Percentiles rank a stretch among this genome's conserved stretches.
phyloP scores from a whole-genome alignment of 805 yeast genomes.

The Grigorovia transvaalensis region DNA sequence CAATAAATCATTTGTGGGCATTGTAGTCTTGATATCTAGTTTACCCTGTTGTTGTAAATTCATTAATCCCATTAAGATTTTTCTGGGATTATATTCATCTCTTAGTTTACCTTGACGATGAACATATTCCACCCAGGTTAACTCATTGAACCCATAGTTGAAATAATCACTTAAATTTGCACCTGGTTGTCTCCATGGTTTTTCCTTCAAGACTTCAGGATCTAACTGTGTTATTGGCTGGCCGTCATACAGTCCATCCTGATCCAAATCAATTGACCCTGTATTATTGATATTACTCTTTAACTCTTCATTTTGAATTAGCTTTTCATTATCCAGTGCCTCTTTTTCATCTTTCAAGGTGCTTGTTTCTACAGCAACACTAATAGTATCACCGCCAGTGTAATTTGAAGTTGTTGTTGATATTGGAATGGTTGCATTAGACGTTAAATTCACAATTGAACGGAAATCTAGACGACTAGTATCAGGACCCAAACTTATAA shows the following conservation, averaged over 20 bases:
- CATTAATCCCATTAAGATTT: slow-evolving; percentile 48
- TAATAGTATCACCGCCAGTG: slow-evolving; percentile 7
- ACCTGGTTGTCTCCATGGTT: slow-evolving; percentile 98
- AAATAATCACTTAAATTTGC: slow-evolving; percentile 91
- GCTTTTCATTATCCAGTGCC: neutral
- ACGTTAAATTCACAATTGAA: slow-evolving; percentile 5
- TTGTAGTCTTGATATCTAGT: slow-evolving; percentile 32
- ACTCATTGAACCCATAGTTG: slow-evolving; percentile 93
- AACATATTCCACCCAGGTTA: slow-evolving; percentile 91
- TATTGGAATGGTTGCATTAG: slow-evolving; percentile 10
- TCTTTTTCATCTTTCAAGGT: neutral
- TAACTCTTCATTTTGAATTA: neutral
- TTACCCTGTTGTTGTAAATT: slow-evolving; percentile 29
- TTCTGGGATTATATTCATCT: slow-evolving; percentile 74
- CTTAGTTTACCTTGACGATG: slow-evolving; percentile 74
- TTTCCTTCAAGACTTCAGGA: slow-evolving; percentile 73
- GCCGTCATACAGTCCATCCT: slow-evolving; percentile 46
- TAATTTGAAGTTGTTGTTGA: neutral
- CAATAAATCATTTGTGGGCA: neutral
- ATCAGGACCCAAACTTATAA: slow-evolving; percentile 43
- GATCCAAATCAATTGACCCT: slow-evolving; percentile 26
- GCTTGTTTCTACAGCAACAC: slow-evolving; percentile 3
- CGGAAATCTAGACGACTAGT: slow-evolving; percentile 19
- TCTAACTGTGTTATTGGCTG: slow-evolving; percentile 73
- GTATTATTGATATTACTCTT: neutral